Conservation (phyloP, 805 yeast species). For the Cyberlindnera xylosilytica region DNA sequence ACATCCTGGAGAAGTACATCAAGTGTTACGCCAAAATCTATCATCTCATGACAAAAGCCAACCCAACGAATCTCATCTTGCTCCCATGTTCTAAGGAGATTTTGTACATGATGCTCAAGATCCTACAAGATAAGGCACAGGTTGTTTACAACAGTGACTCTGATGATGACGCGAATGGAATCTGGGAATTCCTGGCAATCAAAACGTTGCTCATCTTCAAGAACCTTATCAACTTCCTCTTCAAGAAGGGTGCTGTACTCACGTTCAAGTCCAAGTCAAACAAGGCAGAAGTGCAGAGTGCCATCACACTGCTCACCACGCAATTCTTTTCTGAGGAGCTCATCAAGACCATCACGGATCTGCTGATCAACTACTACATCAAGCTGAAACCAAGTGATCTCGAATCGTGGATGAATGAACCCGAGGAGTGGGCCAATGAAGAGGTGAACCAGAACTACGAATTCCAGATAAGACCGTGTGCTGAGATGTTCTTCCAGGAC, state of each 20-base stretch:
- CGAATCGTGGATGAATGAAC: conserved; percentile 79
- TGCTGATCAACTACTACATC: conserved; percentile 71
- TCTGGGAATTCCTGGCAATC: conserved; percentile 76
- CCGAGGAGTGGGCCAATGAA: conserved; percentile 91
- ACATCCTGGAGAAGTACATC: conserved; percentile 61
- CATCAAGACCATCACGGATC: conserved; percentile 56
- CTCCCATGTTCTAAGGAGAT: conserved; percentile 62
- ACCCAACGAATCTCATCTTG: conserved; percentile 69
- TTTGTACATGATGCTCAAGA: conserved; percentile 54
- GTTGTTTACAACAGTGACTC: conserved; percentile 52
- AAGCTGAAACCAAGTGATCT: conserved; percentile 71
- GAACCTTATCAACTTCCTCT: conserved; percentile 55
- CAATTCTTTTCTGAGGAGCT: conserved; percentile 58
- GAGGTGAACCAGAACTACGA: conserved; percentile 78
- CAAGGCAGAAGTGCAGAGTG: conserved; percentile 56
- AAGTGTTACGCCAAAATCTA: conserved; percentile 76
- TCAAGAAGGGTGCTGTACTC: conserved; percentile 64
- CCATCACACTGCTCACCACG: conserved; percentile 48
- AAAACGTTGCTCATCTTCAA: conserved; percentile 65
- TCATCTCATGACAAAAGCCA: conserved; percentile 50
- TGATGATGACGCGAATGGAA: conserved; percentile 47
- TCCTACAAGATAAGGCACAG: conserved; percentile 64
- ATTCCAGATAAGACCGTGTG: conserved; percentile 79
- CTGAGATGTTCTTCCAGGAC: conserved; percentile 80
- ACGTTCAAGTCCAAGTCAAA: conserved; percentile 60